Evolutionary conservation across 2,329 filamentous ascomycete species (phyloP), one percentile per base, ranked within the genome.

Genomic region (Daldinia sp.): DNA sequence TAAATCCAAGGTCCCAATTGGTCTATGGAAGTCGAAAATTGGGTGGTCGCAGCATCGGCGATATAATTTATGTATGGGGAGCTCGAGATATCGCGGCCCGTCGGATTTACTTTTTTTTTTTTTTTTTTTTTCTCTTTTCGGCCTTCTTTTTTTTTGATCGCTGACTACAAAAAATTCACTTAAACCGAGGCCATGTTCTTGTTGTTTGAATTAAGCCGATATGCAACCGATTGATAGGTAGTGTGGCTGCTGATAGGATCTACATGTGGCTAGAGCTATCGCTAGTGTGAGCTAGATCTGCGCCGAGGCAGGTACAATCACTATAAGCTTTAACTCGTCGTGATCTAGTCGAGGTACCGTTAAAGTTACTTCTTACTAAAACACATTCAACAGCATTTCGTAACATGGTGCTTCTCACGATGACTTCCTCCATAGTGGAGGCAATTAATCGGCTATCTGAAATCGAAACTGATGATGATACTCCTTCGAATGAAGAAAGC

Each of bases 361-460:
- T 2, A 10, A 35, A 33, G 46, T 6, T 18, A 5, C n/a, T 46
- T 62, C 23, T 26, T 37, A 41, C 60, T 42, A 42, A 20, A 66
- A 63, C 59, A 44, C 63, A 54, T 41, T 68, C 30, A 48, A 50
- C 41, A 65, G 44, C 64, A 23, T 64, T 39, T 58, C 46, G 54
- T 63, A 70, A 61, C 15, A 95, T 95, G 92, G 92, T 94, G 18
- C 84, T 92, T 48, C 88, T 96, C 46, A 92, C 90, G n/a, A 91
- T 93, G 84, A 94, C 92, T 3, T 79, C 87, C 73, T 83, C 87
- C 73, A 88, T 93, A 33, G 87, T 90, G 80, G 88, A 88, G 78
- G 90, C 86, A 0, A 76, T 94, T 10, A 74, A 82, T 15, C 78
- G 74, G 65, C 68, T 82, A 13, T 78, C 78, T 33, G 67, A 75